Evolutionary conservation across 352 stramenopile species (phyloP), one percentile per base, ranked within the genome.

Genomic region (Blastocystis sp.): DNA sequence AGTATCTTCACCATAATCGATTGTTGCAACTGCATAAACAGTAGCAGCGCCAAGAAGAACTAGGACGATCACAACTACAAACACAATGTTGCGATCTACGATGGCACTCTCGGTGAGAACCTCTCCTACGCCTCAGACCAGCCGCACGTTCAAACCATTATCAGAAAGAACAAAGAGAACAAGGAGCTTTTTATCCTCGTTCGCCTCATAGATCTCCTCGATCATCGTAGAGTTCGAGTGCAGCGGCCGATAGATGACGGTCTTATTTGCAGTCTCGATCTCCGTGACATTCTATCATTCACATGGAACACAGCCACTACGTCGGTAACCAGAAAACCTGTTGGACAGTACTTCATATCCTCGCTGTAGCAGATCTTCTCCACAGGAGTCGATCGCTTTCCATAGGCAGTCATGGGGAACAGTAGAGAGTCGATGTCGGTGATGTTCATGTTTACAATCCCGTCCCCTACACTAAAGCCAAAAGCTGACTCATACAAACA

Each of bases 1-100:
- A 34, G 43, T 64, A 20, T 80, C 70, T 20, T 80, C 70, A 20
- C 70, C 70, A 43, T 80, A 80, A 41, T 80, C 70, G 54, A 80
- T 80, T 15, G 70, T 80, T 4, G 70, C 70, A 45, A 80, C 70
- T 34, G 50, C 70, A 1, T 61, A 20, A 20, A 80, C 70, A 26
- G 70, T 54, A 26, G 70, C 70, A 20, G 43, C 70, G 34, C 45
- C 43, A 2, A 80, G 37, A 37, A 80, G 9, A 26, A 80, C n/a
- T 18, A 80, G 45, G n/a, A 80, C n/a, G 50, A 80, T 45, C 39
- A 62, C 70, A n/a, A 64, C 50, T 4, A 80, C 70, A 9, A 80
- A 80, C 45, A 80, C 64, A 41, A 80, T 80, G 54, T 80, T 80
- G 45, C 34, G 5, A 29, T 80, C 70, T 1, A 80, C 55, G 20